These are phyloP conservation scores for Euphrasia confusa DNA, from an alignment of 257 asterid species.

Conservation along the genomic window DNA sequence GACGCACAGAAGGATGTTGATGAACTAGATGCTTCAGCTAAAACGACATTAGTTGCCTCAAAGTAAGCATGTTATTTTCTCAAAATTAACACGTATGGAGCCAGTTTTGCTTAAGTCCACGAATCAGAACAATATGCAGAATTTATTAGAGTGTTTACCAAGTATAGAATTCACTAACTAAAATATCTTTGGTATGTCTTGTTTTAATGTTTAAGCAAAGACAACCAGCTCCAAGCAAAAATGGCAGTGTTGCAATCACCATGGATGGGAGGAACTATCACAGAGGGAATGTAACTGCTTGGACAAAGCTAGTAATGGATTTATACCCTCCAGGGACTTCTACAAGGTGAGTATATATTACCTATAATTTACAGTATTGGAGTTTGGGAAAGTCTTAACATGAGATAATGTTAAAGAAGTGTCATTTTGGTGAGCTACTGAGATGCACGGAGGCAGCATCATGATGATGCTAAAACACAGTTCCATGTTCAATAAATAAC, in stretches of 20 bases:
- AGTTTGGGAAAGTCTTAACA: constrained; percentile 19
- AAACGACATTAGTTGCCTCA: constrained; percentile 48
- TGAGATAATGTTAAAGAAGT: neutral
- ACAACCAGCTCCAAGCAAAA: constrained; percentile 96
- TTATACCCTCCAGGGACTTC: constrained; percentile 75
- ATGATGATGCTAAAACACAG: constrained; percentile 1
- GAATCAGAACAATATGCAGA: too few relatives aligned
- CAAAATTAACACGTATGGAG: constrained; percentile 1
- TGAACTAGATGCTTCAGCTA: constrained; percentile 63
- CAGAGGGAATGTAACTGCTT: constrained; percentile 54
- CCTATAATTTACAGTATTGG: constrained; percentile 10
- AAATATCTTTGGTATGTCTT: constrained; percentile 31
- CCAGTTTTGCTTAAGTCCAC: neutral
- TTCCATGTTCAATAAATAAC: constrained; percentile 7
- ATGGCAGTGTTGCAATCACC: constrained; percentile 58
- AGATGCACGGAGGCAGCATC: neutral
- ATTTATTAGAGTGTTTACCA: constrained; percentile 9
- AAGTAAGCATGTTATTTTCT: constrained; percentile 57
- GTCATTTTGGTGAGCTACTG: neutral
- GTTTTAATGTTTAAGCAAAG: constrained; percentile 87
- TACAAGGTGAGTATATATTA: constrained; percentile 38
- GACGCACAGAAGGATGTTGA: constrained; percentile 73
- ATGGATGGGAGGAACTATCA: constrained; percentile 58
- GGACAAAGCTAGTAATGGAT: constrained; percentile 92
- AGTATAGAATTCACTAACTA: constrained; percentile 37